Evolutionary conservation across 345 rosid genomes (phyloP), one percentile per base, ranked within the genome.

Genomic region (Lepidium didymum): DNA sequence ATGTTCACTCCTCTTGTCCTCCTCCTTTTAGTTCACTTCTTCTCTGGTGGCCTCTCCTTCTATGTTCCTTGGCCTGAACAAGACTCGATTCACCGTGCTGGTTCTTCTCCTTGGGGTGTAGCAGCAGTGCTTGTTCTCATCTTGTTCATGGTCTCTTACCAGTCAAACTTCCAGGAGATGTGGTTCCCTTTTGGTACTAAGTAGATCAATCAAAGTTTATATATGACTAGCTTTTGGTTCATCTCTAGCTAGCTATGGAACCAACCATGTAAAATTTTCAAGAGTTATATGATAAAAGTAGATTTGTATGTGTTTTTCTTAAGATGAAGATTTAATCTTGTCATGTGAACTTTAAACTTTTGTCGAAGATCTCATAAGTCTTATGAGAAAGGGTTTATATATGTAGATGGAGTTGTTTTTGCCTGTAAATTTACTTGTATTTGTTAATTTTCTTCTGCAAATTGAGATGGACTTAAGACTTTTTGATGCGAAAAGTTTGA

Each of bases 31-130:
- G 82, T 81, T 6, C 90, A 78, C 52, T 80, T 75, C 62, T 75
- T 85, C 14, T 81, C 90, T 1, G 73, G 72, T 0, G 42, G 83
- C 6, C 58, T 74, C 25, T 37, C 81, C n/a, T 62, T 55, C 27
- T 67, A 72, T 35, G 68, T 78, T 42, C 81, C 84, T 0, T 69
- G 68, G 72, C 80, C 90, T 15, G 84, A 81, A 46, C 75, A 53
- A 62, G 86, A 81, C 41, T 85, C 83, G 11, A 67, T 85, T 8
- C 84, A 81, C 57, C 75, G 73, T 46, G 87, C 83, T 0, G 86
- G 88, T 54, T 81, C 82, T 38, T 78, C 83, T 27, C 86, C 91
- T 10, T 84, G 88, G 86, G 88, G 88, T 0, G 85, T 82, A 13
- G 88, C 73, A 13, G 77, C 80, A 14, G 56, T 86, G 12, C 85